Evolutionary conservation across 2,329 filamentous ascomycete species (phyloP).

Genomic region (Aspergillus intermedius): DNA sequence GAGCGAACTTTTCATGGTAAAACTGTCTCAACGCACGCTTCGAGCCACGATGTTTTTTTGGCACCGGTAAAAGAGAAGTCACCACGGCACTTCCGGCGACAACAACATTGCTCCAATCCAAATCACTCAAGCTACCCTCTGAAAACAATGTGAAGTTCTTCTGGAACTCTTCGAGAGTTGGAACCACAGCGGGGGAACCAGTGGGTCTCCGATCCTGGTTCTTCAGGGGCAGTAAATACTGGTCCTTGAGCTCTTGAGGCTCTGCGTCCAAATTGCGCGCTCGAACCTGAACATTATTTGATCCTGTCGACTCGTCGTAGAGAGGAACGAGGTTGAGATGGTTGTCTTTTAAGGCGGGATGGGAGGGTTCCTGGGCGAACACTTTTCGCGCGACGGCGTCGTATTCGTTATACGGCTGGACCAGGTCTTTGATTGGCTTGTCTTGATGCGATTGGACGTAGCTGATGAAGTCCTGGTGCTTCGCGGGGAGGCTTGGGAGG

Average conservation of each 20-base stretch:
- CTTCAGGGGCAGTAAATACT: conserved; percentile 29
- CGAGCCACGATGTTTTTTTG: conserved; percentile 53
- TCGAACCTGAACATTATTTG: conserved; percentile 21
- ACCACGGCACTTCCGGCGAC: conserved; percentile 75
- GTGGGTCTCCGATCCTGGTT: conserved; percentile 53
- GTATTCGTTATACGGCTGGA: conserved; percentile 32
- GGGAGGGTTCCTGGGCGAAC: conserved; percentile 34
- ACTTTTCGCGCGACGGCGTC: conserved; percentile 31
- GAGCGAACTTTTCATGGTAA: conserved; percentile 74
- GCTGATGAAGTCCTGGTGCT: conserved; percentile 22
- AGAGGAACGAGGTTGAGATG: conserved; percentile 31
- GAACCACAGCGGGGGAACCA: conserved; percentile 62
- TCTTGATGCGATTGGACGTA: conserved; percentile 20
- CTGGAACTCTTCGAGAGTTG: conserved; percentile 63
- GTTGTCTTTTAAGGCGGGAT: conserved; percentile 22
- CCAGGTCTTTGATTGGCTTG: conserved; percentile 21
- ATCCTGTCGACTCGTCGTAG: conserved; percentile 17
- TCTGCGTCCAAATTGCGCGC: conserved; percentile 29
- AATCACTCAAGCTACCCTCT: conserved; percentile 65
- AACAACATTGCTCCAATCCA: conserved; percentile 78
- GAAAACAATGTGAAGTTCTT: conserved; percentile 77
- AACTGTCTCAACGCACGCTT: conserved; percentile 61
- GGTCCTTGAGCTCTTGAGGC: conserved; percentile 21
- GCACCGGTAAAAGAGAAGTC: conserved; percentile 68
- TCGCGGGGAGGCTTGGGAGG: conserved; percentile 23